Percentiles rank a stretch among this genome's conserved stretches.
These are phyloP conservation scores for Chenopodium berlandieri DNA, from an alignment of 148 eudicot genomes.

Conservation along the genomic window DNA sequence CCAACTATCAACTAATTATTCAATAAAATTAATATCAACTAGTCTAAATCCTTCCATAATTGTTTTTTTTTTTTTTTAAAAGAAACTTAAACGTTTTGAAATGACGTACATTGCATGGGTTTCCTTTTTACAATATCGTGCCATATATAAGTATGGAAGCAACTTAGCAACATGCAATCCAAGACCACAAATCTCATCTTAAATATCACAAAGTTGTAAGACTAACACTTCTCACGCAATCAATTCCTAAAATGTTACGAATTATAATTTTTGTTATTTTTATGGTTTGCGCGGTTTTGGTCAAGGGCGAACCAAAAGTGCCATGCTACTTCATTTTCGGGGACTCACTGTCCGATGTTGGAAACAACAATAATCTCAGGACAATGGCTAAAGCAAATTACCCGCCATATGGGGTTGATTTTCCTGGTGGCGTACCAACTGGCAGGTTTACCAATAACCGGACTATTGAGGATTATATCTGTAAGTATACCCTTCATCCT, in stretches of 20 bases:
- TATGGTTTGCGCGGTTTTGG: neutral
- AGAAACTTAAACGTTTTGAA: no score
- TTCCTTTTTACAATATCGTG: no score
- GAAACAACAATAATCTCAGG: conserved; percentile 10
- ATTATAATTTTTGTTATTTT: neutral
- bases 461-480: neutral
- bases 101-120: no score
- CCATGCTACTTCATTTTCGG: conserved; percentile 27
- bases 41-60: no score
- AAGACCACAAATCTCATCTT: no score
- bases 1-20: no score
- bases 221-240: no score
- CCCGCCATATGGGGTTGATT: conserved; percentile 20
- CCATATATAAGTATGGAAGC: no score
- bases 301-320: conserved; percentile 17
- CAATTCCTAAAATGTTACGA: neutral
- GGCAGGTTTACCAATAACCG: conserved; percentile 21
- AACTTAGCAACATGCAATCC: no score
- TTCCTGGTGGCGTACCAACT: conserved; percentile 12
- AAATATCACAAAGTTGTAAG: no score
- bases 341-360: conserved; percentile 10
- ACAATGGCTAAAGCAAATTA: conserved; percentile 18
- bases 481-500: neutral
- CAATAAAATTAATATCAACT: no score
- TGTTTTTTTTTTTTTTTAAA: no score